Base-by-base conservation (phyloP, 768 basidiomycete species). In the Psilocybe cyanescens region DNA sequence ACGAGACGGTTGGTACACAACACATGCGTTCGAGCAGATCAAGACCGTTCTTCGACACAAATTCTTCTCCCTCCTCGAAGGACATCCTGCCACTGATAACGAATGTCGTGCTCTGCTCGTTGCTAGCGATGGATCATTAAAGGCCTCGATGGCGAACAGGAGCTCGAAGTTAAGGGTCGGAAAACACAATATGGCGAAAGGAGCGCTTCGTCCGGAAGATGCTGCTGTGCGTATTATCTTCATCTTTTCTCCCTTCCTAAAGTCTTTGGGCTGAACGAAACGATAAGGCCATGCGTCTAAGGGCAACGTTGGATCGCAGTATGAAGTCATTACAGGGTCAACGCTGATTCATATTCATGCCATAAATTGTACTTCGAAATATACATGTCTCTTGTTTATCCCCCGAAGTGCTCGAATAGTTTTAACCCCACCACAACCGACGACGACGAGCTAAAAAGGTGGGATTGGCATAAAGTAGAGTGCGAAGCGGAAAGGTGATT, bases 111-210 rank as follows among this genome's bases (percentile, higher is more conserved):
- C 83, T 44, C 74, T 95, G 30, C 81, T 94, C 24, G 77, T 76
- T 7, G 71, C 75, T 2, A 76, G 68, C 33, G 78, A 79, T 44
- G 78, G 75, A 14, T 78, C 78, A 4, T 72, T 76, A 28, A 82
- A 79, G 59, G 68, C 72, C 44, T 74, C 70, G 50, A 77, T 75
- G 66, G 46, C 78, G 70, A 66, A 78, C 70, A 64, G 85, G 52
- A 78, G 73, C 56, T 83, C 87, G 58, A 85, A 83, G 65, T 75
- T 86, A 12, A 81, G 86, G 61, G 79, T 84, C 28, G 87, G 90
- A 4, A 93, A 91, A 67, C 90, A 93, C 66, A 94, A 94, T 69
- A 92, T 93, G 91, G 93, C 92, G 2, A 94, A 94, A 74, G 92
- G 91, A 2, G 91, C 91, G 0, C 72, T 92, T 64, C 81, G 89